A percentile compares a stretch with the other conserved stretches of the same genome.
Evolutionary conservation across 495 filamentous ascomycete species (phyloP).

Genomic region (Penicillium coffeae): DNA sequence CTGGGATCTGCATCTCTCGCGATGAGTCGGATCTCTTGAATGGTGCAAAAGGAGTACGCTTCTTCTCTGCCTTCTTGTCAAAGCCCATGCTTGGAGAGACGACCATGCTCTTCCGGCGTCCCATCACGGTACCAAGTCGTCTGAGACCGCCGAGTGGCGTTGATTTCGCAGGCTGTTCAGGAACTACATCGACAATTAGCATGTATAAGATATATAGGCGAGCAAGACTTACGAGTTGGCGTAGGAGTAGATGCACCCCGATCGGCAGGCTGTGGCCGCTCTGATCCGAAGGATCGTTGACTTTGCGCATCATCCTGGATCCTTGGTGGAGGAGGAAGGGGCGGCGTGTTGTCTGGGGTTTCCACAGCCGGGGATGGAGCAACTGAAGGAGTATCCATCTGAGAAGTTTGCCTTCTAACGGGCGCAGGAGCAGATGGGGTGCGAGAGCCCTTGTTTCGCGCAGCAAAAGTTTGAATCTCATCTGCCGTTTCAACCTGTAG

Average conservation of each 20-base stretch:
- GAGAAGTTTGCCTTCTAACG: constrained; percentile 17
- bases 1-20: constrained; percentile 40
- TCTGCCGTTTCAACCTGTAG: constrained; percentile 83
- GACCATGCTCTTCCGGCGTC: constrained; percentile 52
- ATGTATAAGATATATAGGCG: constrained; percentile 2
- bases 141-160: constrained; percentile 53
- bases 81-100: constrained; percentile 28
- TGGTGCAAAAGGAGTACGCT: constrained; percentile 45
- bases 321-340: constrained; percentile 40
- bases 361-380: neutral
- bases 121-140: constrained; percentile 77
- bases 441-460: constrained; percentile 40
- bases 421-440: constrained; percentile 9
- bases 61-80: constrained; percentile 46
- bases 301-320: constrained; percentile 56
- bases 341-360: constrained; percentile 1
- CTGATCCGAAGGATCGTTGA: constrained; percentile 52
- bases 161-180: constrained; percentile 34
- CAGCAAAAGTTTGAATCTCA: constrained; percentile 84
- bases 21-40: constrained; percentile 49
- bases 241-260: constrained; percentile 28
- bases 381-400: constrained; percentile 13
- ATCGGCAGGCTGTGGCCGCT: constrained; percentile 13
- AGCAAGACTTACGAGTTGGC: constrained; percentile 38
- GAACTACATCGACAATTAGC: constrained; percentile 10